Conservation (phyloP, 768 basidiomycete species). For the Kwoniella mangroviensis region DNA sequence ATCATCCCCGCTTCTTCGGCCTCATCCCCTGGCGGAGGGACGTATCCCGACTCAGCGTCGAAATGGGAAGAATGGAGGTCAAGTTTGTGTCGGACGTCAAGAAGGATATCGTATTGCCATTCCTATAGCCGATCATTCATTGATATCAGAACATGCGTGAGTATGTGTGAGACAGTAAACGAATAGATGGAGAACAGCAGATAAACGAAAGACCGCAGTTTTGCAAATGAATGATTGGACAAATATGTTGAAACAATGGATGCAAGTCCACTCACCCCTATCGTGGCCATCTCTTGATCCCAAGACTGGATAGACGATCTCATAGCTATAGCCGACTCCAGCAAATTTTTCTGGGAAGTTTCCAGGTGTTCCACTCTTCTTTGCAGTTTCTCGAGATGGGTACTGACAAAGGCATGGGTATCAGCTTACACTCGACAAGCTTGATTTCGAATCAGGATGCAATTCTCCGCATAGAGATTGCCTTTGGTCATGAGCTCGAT, state of each 20-base stretch:
- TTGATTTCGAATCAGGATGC: too few relatives aligned
- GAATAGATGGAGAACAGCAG: too few relatives aligned
- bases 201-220: too few relatives aligned
- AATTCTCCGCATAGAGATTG: background rate
- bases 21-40: background rate
- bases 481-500: background rate
- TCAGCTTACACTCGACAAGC: background rate
- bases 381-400: constrained; percentile 24
- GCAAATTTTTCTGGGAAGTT: constrained; percentile 28
- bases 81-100: constrained; percentile 36
- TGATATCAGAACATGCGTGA: background rate
- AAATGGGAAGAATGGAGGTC: constrained; percentile 15
- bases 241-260: background rate
- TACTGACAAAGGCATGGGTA: constrained; percentile 2
- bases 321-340: constrained; percentile 34
- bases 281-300: constrained; percentile 35
- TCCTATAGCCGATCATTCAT: constrained; percentile 18
- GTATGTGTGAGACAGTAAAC: background rate
- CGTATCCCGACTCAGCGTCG: background rate
- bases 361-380: constrained; percentile 36
- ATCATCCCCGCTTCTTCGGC: background rate
- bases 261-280: constrained; percentile 25
- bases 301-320: constrained; percentile 34
- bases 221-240: background rate
- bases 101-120: constrained; percentile 43